Base-by-base conservation (phyloP, 495 filamentous ascomycete species). In the Podospora fimiseda region DNA sequence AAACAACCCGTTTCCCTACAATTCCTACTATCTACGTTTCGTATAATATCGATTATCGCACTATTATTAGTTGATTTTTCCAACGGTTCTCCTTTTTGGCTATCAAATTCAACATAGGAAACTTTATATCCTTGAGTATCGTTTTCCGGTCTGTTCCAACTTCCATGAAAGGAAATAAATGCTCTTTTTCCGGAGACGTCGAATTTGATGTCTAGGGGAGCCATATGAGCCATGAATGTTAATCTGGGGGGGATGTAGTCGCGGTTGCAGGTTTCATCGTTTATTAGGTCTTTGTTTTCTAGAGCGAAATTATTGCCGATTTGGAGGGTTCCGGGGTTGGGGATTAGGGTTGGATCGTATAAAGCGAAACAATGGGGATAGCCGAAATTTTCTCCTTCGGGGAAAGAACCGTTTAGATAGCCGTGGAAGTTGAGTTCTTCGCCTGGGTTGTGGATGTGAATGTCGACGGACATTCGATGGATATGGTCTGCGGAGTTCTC, bases 381-480 rank as follows among this genome's bases (percentile, higher is more conserved):
- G n/a, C 86, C 86, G 60, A 79, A 81, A 62, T 85, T 84, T 3
- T 59, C 57, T 4, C 61, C 61, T 8, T 61, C 50, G 15, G 30
- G 30, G 7, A 68, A 56, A 0, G 63, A 71, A 1, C 63, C 64
- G 50, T 80, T 74, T 3, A 88, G 70, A 39, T 74, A 74, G 1
- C 86, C 87, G 13, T 84, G 81, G 65, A 74, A 87, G 61, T 89
- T 90, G 51, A 89, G 64, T 57, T 89, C 84, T 61, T 89, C 87
- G 11, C 81, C 84, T 0, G 87, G 87, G 56, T 89, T 89, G 37
- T 88, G 74, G 38, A 78, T 60, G 58, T 88, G 84, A 33, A 88
- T 77, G 54, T 88, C 83, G 16, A 66, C 52, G 0, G 74, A 75
- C 0, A 38, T 30, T 9, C 86, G 74, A 8, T 48, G 56, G n/a